phyloP scores from a whole-genome alignment of 208 protist species.

The Leishmania arabica region DNA sequence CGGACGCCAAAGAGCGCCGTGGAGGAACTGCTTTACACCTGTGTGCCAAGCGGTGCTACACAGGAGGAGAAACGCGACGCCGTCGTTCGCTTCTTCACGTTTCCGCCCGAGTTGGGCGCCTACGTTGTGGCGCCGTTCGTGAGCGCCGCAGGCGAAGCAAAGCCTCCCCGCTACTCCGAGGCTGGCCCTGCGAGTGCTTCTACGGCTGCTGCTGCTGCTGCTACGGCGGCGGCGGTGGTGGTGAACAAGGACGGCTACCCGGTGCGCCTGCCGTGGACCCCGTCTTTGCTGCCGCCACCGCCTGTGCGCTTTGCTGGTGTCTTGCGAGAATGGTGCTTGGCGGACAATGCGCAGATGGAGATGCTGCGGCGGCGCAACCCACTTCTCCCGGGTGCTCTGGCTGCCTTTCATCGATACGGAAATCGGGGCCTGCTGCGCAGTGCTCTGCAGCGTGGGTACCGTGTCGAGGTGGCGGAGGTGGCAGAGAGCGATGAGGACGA shows the following conservation, averaged over 20 bases:
- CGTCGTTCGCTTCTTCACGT: constrained; percentile 41
- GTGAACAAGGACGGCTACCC: constrained; percentile 31
- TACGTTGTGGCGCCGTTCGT: neutral
- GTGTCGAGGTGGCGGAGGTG: constrained; percentile 34
- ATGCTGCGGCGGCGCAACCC: constrained; percentile 41
- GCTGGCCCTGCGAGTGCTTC: neutral
- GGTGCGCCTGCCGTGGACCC: constrained; percentile 4
- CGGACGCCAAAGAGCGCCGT: constrained; percentile 1
- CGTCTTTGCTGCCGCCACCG: constrained; percentile 18
- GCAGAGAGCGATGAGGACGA: constrained; percentile 8
- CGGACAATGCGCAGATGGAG: constrained; percentile 20
- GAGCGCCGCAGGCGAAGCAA: neutral
- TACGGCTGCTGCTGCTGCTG: neutral
- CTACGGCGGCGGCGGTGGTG: neutral
- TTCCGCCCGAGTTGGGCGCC: constrained; percentile 29
- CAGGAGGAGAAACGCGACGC: constrained; percentile 18
- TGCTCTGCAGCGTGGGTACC: constrained; percentile 54
- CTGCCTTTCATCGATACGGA: constrained; percentile 57
- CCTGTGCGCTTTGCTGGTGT: constrained; percentile 25
- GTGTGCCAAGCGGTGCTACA: neutral
- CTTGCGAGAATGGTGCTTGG: constrained; percentile 12
- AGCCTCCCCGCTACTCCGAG: neutral
- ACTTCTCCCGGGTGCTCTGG: constrained; percentile 49
- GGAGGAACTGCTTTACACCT: constrained; percentile 23
- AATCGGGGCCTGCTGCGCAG: constrained; percentile 66